phyloP scores from a whole-genome alignment of 306 rosid genomes.

The Leucaena leucocephala region DNA sequence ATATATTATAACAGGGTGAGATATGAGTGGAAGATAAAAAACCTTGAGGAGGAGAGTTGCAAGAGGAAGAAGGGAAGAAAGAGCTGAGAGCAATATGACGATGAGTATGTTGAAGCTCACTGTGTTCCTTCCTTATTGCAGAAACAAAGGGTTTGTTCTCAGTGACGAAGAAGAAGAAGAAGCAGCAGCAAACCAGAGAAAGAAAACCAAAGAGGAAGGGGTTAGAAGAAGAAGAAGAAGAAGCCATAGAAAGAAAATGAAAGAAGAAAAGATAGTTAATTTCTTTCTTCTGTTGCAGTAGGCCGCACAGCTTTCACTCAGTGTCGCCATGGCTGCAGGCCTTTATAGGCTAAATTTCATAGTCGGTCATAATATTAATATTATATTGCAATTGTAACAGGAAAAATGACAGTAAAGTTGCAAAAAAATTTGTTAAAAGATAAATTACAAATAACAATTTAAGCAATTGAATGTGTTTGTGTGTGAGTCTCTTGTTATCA shows the following conservation, averaged over 20 bases:
- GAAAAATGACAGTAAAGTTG: no score
- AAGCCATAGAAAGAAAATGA: not conserved
- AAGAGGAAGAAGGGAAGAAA: constrained; percentile 39
- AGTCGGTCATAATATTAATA: not conserved
- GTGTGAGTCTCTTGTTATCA: no score
- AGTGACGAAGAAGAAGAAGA: constrained; percentile 21
- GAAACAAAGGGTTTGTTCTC: constrained; percentile 30
- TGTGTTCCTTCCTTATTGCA: constrained; percentile 1
- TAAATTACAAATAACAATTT: no score
- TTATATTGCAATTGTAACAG: not conserved
- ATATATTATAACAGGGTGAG: not conserved
- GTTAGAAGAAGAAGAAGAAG: not conserved
- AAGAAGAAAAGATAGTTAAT: not conserved
- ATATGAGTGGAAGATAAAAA: not conserved
- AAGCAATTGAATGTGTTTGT: no score
- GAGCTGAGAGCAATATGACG: not conserved
- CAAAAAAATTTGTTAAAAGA: no score
- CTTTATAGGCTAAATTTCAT: not conserved
- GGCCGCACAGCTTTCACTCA: not conserved
- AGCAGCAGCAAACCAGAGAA: not conserved
- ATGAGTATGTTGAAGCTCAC: not conserved
- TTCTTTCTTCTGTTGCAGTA: not conserved
- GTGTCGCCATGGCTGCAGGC: not conserved
- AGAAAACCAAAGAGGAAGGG: not conserved
- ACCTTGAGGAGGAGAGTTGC: constrained; percentile 55